Percentiles rank a stretch among this genome's conserved stretches.
Conservation (phyloP, 495 filamentous ascomycete genomes). For the Durotheca rogersii region DNA sequence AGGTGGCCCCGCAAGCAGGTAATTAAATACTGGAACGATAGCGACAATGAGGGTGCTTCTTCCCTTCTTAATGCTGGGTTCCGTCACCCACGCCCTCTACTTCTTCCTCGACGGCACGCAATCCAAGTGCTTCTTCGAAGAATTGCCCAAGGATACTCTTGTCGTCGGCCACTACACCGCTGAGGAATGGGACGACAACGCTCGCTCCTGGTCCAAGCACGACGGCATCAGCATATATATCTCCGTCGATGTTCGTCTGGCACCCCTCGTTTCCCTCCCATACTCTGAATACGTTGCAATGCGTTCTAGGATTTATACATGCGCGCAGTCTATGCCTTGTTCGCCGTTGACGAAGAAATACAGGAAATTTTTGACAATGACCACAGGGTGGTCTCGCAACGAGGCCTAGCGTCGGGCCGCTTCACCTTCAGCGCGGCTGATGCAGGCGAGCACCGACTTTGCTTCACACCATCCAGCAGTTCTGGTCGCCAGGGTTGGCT, state of each 20-base stretch:
- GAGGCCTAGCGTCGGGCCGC: slow-evolving; percentile 70
- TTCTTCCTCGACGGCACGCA: slow-evolving; percentile 88
- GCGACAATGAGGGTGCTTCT: slow-evolving; percentile 50
- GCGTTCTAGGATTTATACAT: too few species aligned
- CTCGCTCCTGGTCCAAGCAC: slow-evolving; percentile 65
- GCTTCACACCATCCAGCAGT: slow-evolving; percentile 76
- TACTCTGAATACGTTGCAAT: background rate
- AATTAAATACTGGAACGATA: too few species aligned
- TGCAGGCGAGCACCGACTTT: slow-evolving; percentile 89
- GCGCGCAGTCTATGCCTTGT: too few species aligned
- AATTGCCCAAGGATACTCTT: slow-evolving; percentile 92
- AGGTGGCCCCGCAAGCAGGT: too few species aligned
- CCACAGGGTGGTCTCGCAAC: slow-evolving; percentile 89
- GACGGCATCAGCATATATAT: slow-evolving; percentile 78
- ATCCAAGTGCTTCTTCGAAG: slow-evolving; percentile 95
- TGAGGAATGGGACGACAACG: slow-evolving; percentile 70
- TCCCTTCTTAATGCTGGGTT: slow-evolving; percentile 50
- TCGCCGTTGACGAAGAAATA: background rate
- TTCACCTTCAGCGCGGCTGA: slow-evolving; percentile 98
- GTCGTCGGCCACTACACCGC: slow-evolving; percentile 90
- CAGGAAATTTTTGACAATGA: slow-evolving; percentile 96
- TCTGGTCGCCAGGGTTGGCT: slow-evolving; percentile 68
- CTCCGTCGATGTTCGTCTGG: slow-evolving; percentile 69
- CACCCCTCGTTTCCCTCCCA: slow-evolving; percentile 6
- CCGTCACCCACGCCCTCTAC: slow-evolving; percentile 75